Base-by-base conservation (phyloP, 225 moss, liverwort and hornwort genomes). In the Polytrichum formosum region DNA sequence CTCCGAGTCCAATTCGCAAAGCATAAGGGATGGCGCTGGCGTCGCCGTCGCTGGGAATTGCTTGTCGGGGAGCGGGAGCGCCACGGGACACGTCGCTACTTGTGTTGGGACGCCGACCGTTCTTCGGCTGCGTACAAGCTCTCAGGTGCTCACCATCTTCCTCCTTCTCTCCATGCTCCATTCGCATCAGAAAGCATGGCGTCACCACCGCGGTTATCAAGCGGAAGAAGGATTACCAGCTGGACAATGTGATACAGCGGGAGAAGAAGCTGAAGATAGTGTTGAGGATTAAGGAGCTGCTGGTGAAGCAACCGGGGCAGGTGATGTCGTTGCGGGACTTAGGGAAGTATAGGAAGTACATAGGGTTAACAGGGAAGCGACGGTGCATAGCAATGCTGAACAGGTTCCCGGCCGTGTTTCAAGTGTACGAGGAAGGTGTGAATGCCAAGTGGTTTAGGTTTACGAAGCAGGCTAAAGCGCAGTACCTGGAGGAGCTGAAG, bases 231-330 rank as follows among this genome's bases (percentile, higher is more conserved):
- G 92, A 92, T 27, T 70, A 70, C 26, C 62, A 77, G 18, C 90
- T 97, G 8, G 96, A 97, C 28, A 90, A 81, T 7, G 90, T 97
- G 21, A 83, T 97, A 35, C 90, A 97, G 71, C 59, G 85, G 54
- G 93, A 97, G 70, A 97, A 97, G 85, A 92, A 91, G 80, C 72
- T 95, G 58, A 87, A 90, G 75, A 89, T 91, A 66, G 91, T 90
- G 37, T 17, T 77, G 54, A 89, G 80, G 73, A 90, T 95, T 9
- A 95, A 91, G 75, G 92, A 87, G 66, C 46, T 95, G 68, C 81
- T 95, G n/a, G 95, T 91, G 62, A 92, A 91, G 84, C 91, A 92
- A 67, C 89, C 92, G 2, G 91, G 92, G 6, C 84, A 82, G 67
- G 80, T 85, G 63, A 92, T 95, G 92, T 87, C 88, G 7, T 71